Evolutionary conservation across 73 alveolate genomes (phyloP), one percentile per base, ranked within the genome.

Genomic region (Halteria grandinella): DNA sequence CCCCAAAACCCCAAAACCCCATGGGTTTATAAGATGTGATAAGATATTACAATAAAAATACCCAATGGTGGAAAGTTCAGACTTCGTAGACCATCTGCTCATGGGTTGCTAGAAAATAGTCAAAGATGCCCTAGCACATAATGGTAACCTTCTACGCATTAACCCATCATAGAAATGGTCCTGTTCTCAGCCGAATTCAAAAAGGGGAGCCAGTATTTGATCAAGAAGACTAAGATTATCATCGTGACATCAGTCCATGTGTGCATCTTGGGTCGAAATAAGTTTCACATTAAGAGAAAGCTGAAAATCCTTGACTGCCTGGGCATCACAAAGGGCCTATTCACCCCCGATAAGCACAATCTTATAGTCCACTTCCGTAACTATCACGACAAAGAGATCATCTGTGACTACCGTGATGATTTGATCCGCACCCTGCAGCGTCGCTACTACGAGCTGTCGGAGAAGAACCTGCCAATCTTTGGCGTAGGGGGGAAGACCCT

Each of bases 401-500:
- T 6, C 45, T 62, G 78, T 41, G 62, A 39, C 5, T 23, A 62
- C 21, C 57, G 78, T 18, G 41, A 41, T 17, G 78, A 62, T 17
- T 24, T 62, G 15, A 39, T 62, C 20, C 17, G 27, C 15, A 41
- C 43, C 5, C 44, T 62, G 40, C 36, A 62, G 24, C 10, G 23
- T 4, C 18, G 63, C 17, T 62, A 17, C 25, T 24, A 41, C 23
- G 62, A 40, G 6, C 12, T 62, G 11, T 40, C 78, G 12, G n/a
- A 41, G 20, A 17, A 18, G 6, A 62, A 62, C 24, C 45, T 62
- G 24, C 25, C 36, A 62, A 41, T 62, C 36, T 62, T 62, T 43
- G 78, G 78, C 12, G 60, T 62, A 7, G 28, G 74, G 36, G 18
- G 53, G 4, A 70, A 44, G 52, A 24, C 43, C 15, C 51, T 70